phyloP scores from a whole-genome alignment of 176 grass and related monocot species.

The Aegilops speltoides region DNA sequence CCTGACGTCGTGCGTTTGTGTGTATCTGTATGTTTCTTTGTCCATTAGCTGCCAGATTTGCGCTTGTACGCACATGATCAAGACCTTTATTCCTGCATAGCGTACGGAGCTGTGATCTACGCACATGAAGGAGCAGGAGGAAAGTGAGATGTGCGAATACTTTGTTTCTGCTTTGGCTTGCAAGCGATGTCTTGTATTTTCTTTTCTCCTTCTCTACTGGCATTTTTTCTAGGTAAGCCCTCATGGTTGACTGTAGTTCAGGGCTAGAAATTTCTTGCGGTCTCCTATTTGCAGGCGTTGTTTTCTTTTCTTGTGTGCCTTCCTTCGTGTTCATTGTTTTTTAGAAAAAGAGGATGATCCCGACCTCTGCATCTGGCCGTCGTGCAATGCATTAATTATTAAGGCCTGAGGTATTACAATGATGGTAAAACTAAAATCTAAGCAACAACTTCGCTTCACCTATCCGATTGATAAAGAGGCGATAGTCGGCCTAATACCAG shows the following conservation, averaged over 20 bases:
- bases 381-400: too few species aligned
- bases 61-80: slow-evolving; percentile 3
- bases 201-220: neutral
- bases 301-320: too few species aligned
- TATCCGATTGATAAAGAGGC: too few species aligned
- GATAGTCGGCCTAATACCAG: too few species aligned
- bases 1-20: neutral
- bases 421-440: too few species aligned
- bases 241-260: neutral
- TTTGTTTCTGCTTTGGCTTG: slow-evolving; percentile 2
- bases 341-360: too few species aligned
- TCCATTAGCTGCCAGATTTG: slow-evolving; percentile 24
- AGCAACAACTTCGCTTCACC: too few species aligned
- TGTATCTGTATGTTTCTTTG: neutral
- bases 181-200: neutral
- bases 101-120: neutral
- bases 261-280: neutral
- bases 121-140: neutral
- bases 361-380: too few species aligned
- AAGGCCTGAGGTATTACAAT: too few species aligned
- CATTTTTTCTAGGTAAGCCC: neutral
- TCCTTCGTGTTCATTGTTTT: too few species aligned
- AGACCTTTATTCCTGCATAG: neutral
- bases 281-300: too few species aligned
- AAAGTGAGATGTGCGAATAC: neutral